These are phyloP conservation scores for Nemania sp. DNA, from an alignment of 2,329 filamentous ascomycete species.

Conservation along the genomic window DNA sequence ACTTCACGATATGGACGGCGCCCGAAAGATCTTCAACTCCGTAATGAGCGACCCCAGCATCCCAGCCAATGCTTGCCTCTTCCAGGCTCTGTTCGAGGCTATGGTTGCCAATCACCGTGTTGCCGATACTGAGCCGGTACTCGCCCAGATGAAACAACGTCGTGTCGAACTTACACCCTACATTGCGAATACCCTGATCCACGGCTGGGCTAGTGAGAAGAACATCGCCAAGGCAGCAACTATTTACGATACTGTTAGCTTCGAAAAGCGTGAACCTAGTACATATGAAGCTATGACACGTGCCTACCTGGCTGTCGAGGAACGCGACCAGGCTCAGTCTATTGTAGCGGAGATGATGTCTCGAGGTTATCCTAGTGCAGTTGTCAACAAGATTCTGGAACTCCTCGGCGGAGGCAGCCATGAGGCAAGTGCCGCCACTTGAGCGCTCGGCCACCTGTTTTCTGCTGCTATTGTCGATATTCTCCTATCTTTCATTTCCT, in stretches of 20 bases:
- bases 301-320: conserved; percentile 86
- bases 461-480: conserved; percentile 2
- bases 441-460: conserved; percentile 1
- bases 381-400: conserved; percentile 93
- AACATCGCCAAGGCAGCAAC: conserved; percentile 81
- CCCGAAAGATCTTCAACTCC: conserved; percentile 82
- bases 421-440: conserved; percentile 53
- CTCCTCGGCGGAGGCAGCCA: conserved; percentile 74
- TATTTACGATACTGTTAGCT: conserved; percentile 83
- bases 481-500: conserved; percentile 42
- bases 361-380: conserved; percentile 89
- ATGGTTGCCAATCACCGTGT: conserved; percentile 96
- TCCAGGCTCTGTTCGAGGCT: conserved; percentile 95
- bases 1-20: conserved; percentile 88
- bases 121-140: conserved; percentile 77
- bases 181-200: conserved; percentile 97
- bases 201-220: conserved; percentile 91
- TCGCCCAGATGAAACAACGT: conserved; percentile 79
- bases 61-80: conserved; percentile 84
- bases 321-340: conserved; percentile 78
- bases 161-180: conserved; percentile 92
- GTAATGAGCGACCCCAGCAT: conserved; percentile 77
- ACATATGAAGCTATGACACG: conserved; percentile 99
- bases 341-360: conserved; percentile 92
- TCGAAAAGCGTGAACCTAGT: conserved; percentile 88